Conservation (phyloP, 2,329 filamentous ascomycete genomes). For the Sphaerulina vaccinii region DNA sequence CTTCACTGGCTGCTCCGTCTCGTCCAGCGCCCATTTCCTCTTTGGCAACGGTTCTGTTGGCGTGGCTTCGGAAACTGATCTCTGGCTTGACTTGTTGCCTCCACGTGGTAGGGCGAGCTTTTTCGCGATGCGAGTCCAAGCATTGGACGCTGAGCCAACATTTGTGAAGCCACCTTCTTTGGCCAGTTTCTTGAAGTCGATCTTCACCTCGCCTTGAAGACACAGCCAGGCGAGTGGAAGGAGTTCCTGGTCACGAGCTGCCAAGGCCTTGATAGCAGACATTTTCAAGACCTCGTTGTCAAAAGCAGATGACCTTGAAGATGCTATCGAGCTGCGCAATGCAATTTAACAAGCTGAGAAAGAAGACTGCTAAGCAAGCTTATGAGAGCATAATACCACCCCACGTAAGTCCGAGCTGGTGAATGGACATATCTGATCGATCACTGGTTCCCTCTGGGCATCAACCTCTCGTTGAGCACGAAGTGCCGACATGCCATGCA, state of each 20-base stretch:
- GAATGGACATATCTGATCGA: too few species aligned
- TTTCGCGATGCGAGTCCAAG: slow-evolving; percentile 35
- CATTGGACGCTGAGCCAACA: slow-evolving; percentile 32
- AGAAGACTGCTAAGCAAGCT: too few species aligned
- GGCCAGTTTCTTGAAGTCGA: slow-evolving; percentile 29
- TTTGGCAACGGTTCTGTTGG: background rate
- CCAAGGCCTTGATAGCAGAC: background rate
- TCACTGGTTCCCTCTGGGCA: too few species aligned
- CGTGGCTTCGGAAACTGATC: background rate
- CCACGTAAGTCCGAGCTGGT: too few species aligned
- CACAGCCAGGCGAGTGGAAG: background rate
- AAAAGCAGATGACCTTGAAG: background rate
- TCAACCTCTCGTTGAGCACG: too few species aligned
- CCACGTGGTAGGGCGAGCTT: slow-evolving; percentile 26
- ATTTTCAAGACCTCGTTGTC: background rate
- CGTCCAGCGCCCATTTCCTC: background rate
- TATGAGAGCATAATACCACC: too few species aligned
- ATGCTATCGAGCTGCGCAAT: background rate
- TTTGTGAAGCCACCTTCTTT: slow-evolving; percentile 24
- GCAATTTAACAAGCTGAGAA: too few species aligned
- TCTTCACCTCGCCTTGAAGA: slow-evolving; percentile 10
- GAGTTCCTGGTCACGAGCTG: background rate
- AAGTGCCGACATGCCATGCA: too few species aligned
- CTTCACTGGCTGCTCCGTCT: background rate
- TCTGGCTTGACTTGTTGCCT: background rate